Base-by-base conservation (phyloP, 345 rosid species). In the Murraya koenigii region DNA sequence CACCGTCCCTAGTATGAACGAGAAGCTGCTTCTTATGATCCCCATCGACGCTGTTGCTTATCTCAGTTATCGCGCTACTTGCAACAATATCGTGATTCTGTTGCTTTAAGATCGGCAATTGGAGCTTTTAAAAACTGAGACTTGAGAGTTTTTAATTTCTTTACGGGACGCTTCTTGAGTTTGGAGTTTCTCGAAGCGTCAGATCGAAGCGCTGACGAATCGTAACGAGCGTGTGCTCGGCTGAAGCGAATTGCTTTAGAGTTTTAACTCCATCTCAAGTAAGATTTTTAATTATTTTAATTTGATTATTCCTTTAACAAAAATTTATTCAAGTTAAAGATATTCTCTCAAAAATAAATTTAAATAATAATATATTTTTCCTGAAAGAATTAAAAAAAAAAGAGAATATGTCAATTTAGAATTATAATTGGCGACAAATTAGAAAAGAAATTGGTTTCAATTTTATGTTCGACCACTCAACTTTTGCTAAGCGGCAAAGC, bases 11-110 rank as follows among this genome's bases (percentile, higher is more conserved):
- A 73, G 49, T 6, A 93, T 61, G 83, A 94, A 87, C 32, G 90
- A 76, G 84, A 92, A 89, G 77, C 90, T 75, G 85, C 90, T 91
- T 80, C 74, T 82, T 71, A 92, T 82, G 72, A 94, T 84, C 70
- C 96, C 98, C 98, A 92, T 91, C 89, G 20, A n/a, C 33, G 1
- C 35, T 32, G n/a, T 30, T 59, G n/a, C n/a, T 61, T 38, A 1
- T 26, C 5, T 19, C 60, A 20, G 52, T 28, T 68, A 65, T 8
- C 14, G 35, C 69, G n/a, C 32, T 41, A 11, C 72, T n/a, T n/a
- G n/a, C 36, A 15, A 9, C 28, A 8, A 71, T 0, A 49, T 52
- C 26, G 74, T 4, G 35, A 69, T 9, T 30, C 73, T 14, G 13
- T 30, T 14, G 17, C 5, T 3, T 59, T 23, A 17, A 35, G 39